These are phyloP conservation scores for Fusarium coffeatum DNA, from an alignment of 2,329 filamentous ascomycete genomes.

Conservation along the genomic window DNA sequence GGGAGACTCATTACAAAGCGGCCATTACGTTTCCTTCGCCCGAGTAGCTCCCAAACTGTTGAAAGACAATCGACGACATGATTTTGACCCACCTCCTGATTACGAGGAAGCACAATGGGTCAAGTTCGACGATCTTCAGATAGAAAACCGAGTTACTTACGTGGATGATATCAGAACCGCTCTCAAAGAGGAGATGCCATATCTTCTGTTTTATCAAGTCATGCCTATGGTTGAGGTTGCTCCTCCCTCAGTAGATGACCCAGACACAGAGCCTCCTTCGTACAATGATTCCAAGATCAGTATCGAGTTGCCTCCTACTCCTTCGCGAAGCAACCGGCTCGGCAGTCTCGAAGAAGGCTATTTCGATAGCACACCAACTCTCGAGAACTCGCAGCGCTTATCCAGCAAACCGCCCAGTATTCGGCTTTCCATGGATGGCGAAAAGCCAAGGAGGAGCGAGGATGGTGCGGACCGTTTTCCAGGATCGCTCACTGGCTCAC, in stretches of 20 bases:
- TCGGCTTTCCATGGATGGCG: conserved; percentile 67
- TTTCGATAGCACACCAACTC: conserved; percentile 43
- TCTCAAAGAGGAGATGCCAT: conserved; percentile 88
- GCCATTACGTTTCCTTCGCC: conserved; percentile 90
- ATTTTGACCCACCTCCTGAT: conserved; percentile 68
- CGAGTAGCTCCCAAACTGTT: conserved; percentile 74
- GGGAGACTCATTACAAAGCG: conserved; percentile 84
- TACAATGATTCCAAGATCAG: conserved; percentile 66
- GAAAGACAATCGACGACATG: conserved; percentile 69
- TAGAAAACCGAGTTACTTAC: conserved; percentile 74
- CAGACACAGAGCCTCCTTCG: conserved; percentile 66
- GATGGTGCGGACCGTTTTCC: conserved; percentile 56
- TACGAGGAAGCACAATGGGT: conserved; percentile 85
- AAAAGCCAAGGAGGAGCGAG: conserved; percentile 62
- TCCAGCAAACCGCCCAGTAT: conserved; percentile 60
- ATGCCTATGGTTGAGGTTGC: conserved; percentile 82
- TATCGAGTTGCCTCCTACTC: conserved; percentile 50
- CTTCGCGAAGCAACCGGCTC: conserved; percentile 34
- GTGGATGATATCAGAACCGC: conserved; percentile 83
- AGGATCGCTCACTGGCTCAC: conserved; percentile 52
- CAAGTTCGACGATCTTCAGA: conserved; percentile 86
- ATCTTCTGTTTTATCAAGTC: conserved; percentile 95
- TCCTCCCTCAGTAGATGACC: conserved; percentile 59
- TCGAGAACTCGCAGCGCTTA: conserved; percentile 33
- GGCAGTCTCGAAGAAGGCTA: conserved; percentile 43